A percentile compares a stretch with the other conserved stretches of the same genome.
Conservation (phyloP, 345 rosid species). For the Balakata baccata region DNA sequence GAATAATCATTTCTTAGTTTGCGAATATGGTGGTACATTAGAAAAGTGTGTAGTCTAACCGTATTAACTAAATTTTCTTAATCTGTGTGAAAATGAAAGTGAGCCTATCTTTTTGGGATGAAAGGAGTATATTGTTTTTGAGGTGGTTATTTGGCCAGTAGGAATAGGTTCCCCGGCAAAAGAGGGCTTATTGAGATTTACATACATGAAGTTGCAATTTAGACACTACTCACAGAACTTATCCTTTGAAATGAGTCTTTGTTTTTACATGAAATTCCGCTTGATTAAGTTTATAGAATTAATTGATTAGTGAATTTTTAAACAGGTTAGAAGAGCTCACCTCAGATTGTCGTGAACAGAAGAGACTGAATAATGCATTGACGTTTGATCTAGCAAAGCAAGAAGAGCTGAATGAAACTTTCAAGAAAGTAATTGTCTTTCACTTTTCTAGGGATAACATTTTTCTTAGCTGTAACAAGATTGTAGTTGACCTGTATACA, state of each 20-base stretch:
- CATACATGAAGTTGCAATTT: background rate
- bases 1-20: no score
- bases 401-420: slow-evolving; percentile 53
- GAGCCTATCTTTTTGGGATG: no score
- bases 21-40: no score
- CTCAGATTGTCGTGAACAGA: slow-evolving; percentile 54
- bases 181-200: background rate
- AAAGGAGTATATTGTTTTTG: background rate
- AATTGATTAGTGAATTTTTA: slow-evolving; percentile 9
- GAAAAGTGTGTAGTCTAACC: no score
- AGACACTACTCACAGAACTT: background rate
- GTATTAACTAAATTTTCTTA: no score
- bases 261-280: slow-evolving; percentile 1
- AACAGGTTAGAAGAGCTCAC: slow-evolving; percentile 71
- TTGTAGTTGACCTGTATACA: background rate
- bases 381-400: slow-evolving; percentile 54
- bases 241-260: background rate
- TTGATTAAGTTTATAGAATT: slow-evolving; percentile 9
- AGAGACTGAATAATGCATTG: slow-evolving; percentile 55
- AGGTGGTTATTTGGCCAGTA: background rate
- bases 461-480: slow-evolving; percentile 4
- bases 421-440: slow-evolving; percentile 50
- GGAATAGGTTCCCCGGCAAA: background rate
- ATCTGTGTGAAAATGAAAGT: no score
- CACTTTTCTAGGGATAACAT: background rate